A percentile compares a stretch with the other conserved stretches of the same genome.
Conservation (phyloP, 2,329 filamentous ascomycete genomes). For the Verticillium nonalfalfae region DNA sequence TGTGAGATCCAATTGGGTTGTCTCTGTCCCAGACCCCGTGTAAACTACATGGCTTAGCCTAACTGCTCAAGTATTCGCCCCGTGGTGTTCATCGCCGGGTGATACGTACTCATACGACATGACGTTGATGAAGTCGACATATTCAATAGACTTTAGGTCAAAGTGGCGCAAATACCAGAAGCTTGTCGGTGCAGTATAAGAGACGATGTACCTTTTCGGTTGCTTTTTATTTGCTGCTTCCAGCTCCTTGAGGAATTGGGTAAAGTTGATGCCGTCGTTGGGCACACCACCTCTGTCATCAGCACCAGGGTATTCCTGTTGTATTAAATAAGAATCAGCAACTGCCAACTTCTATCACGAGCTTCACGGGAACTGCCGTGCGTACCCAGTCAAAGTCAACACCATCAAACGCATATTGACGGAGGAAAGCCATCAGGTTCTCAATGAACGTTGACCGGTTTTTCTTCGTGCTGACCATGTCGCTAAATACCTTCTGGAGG, state of each 20-base stretch:
- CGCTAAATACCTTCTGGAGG: conserved; percentile 17
- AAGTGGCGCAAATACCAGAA: conserved; percentile 8
- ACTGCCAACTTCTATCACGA: not conserved
- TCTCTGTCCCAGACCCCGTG: conserved; percentile 31
- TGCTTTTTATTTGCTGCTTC: too few species aligned
- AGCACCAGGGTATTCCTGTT: conserved; percentile 18
- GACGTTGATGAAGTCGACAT: conserved; percentile 19
- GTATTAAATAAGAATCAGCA: not conserved
- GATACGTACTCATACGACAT: conserved; percentile 9
- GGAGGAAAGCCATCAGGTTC: conserved; percentile 29
- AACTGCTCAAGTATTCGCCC: not conserved
- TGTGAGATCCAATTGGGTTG: conserved; percentile 19
- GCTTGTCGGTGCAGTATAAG: not conserved
- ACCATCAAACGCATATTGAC: conserved; percentile 34
- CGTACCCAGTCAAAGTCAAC: conserved; percentile 38
- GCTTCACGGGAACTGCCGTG: conserved; percentile 13
- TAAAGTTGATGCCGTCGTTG: conserved; percentile 19
- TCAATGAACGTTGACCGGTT: conserved; percentile 28
- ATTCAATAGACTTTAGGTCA: conserved; percentile 1
- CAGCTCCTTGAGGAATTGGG: conserved; percentile 11
- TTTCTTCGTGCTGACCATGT: conserved; percentile 20
- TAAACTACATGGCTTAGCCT: not conserved
- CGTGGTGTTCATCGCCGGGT: not conserved
- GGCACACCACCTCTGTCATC: conserved; percentile 26
- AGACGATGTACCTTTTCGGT: too few species aligned